These are phyloP conservation scores for Suillus ampliporus DNA, from an alignment of 768 basidiomycete species.

Conservation along the genomic window DNA sequence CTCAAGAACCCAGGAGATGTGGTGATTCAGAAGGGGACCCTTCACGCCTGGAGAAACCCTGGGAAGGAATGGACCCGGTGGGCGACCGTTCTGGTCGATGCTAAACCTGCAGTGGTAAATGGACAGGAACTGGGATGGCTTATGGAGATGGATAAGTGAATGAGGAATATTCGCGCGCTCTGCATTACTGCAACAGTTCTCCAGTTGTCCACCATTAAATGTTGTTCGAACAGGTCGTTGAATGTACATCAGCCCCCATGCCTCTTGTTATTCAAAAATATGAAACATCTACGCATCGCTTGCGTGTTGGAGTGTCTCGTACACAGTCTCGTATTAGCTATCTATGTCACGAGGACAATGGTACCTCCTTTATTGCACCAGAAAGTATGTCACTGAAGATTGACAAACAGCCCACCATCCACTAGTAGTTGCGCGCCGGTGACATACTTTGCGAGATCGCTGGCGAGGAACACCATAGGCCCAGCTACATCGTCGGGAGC, in stretches of 20 bases:
- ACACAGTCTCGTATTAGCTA: neutral
- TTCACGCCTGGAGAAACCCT: slow-evolving; percentile 69
- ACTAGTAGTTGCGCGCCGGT: slow-evolving; percentile 70
- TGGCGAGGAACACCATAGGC: slow-evolving; percentile 75
- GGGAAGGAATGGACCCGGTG: slow-evolving; percentile 53
- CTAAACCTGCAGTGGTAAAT: slow-evolving; percentile 55
- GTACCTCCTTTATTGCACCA: neutral
- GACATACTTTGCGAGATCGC: slow-evolving; percentile 72
- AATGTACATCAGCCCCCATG: neutral
- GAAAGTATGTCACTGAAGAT: slow-evolving; percentile 55
- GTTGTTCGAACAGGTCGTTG: neutral
- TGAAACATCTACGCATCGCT: neutral
- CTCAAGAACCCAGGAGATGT: slow-evolving; percentile 61
- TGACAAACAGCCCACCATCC: slow-evolving; percentile 78
- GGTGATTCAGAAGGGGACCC: slow-evolving; percentile 60
- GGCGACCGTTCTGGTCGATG: slow-evolving; percentile 58
- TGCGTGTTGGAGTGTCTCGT: neutral
- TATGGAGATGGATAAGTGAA: slow-evolving; percentile 14
- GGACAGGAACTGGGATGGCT: slow-evolving; percentile 44
- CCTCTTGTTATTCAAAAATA: neutral
- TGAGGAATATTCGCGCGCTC: neutral
- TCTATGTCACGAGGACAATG: neutral
- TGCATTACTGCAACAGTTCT: neutral
- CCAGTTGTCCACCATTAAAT: neutral
- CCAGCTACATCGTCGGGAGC: slow-evolving; percentile 76